phyloP scores from a whole-genome alignment of 306 rosid genomes.

The Mimosa bimucronata region DNA sequence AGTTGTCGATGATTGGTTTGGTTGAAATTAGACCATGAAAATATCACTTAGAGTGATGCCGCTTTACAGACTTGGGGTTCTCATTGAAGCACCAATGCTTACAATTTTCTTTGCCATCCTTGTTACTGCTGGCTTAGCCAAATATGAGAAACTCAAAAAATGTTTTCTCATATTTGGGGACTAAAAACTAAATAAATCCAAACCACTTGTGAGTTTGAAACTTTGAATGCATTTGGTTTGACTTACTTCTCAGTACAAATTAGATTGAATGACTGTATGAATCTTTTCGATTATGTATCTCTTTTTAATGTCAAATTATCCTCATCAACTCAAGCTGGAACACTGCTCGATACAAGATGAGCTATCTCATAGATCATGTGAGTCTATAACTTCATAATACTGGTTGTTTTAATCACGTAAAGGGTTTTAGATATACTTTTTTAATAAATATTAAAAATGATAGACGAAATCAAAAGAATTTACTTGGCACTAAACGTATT shows the following conservation, averaged over 20 bases:
- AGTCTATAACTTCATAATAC: background rate
- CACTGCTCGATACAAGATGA: background rate
- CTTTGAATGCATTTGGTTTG: background rate
- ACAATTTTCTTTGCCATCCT: conserved; percentile 87
- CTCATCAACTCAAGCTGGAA: background rate
- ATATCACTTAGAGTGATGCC: conserved; percentile 63
- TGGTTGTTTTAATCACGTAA: background rate
- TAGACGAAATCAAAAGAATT: background rate
- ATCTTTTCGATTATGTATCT: background rate
- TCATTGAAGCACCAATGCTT: conserved; percentile 72
- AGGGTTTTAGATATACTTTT: background rate
- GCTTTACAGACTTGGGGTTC: conserved; percentile 59
- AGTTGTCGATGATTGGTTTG: too few relatives aligned
- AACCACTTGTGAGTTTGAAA: background rate
- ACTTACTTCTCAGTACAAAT: background rate
- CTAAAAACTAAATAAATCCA: background rate
- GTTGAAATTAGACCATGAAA: too few relatives aligned
- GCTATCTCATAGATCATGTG: background rate
- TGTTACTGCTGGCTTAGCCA: conserved; percentile 92
- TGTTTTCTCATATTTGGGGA: conserved; percentile 83
- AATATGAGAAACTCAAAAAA: conserved; percentile 79
- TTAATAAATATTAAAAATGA: background rate
- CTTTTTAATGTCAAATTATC: background rate
- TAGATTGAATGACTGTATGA: background rate
- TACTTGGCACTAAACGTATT: background rate